Base-by-base conservation (phyloP, 2,329 filamentous ascomycete species). In the Neofusicoccum cordaticola region DNA sequence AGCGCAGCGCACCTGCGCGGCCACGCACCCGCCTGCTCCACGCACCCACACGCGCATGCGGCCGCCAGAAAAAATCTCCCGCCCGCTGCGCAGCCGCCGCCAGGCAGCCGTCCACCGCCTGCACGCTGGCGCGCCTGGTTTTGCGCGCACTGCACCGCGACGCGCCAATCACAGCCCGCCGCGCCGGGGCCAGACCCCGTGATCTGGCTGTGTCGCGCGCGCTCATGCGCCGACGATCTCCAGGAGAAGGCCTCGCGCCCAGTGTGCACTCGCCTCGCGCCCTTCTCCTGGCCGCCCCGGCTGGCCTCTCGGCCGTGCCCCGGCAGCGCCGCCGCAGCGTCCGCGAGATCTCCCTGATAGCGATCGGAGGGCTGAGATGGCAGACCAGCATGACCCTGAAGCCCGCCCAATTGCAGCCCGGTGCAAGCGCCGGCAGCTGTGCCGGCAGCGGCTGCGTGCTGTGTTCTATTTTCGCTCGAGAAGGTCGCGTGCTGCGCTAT, bases 171-270 rank as follows among this genome's bases (percentile, higher is more conserved):
- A 60, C 15, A 22, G 42, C 41, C 53, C 9, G 41, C 22, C 37
- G 37, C 19, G 35, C 35, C 51, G 7, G 51, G 34, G 53, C 39
- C 53, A 44, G 53, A 42, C 53, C 56, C 56, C 56, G 56, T 60
- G 56, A 60, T 47, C 56, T 47, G 56, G 56, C 39, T 44, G 53
- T 57, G 53, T 57, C 53, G 53, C 53, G 52, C 52, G 52, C 52
- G 45, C 45, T 48, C 45, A 48, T 48, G 17, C 45, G 47, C 31
- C 31, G 56, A 47, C 56, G 56, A 60, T 60, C 56, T 37, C 56
- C 41, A 60, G 56, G 56, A 60, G 56, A 60, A 39, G 42, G 22
- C 15, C n/a, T 47, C 22, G 56, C 56, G 39, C 42, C 56, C 31
- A 47, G 47, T 60, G 53, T 57, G 44, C 37, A 12, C 52, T 60